Percentiles rank a stretch among this genome's conserved stretches.
Evolutionary conservation across 2,329 filamentous ascomycete species (phyloP).

Genomic region (Hymenoscyphus occultus): DNA sequence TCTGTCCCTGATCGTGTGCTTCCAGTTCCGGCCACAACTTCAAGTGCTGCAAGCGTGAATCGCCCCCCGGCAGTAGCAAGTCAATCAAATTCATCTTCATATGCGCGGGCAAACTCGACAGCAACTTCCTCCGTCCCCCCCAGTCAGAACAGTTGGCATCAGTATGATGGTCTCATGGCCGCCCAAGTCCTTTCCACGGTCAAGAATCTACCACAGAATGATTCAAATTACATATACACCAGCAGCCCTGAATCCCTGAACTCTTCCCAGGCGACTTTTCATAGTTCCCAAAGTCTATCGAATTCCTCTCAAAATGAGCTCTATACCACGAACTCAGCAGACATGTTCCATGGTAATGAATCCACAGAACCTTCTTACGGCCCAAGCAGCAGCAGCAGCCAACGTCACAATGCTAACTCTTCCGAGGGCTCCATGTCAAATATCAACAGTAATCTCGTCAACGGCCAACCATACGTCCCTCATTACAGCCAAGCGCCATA

Average conservation of each 20-base stretch:
- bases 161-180: constrained; percentile 13
- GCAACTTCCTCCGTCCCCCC: constrained; percentile 7
- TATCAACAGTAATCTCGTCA: constrained; percentile 17
- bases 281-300: constrained; percentile 19
- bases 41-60: too few relatives aligned
- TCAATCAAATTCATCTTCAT: constrained; percentile 16
- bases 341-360: constrained; percentile 16
- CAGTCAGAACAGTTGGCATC: not conserved
- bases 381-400: constrained; percentile 18
- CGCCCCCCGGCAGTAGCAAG: constrained; percentile 9
- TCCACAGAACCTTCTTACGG: constrained; percentile 24
- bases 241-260: constrained; percentile 30
- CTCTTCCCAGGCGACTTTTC: constrained; percentile 23
- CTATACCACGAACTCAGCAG: constrained; percentile 20
- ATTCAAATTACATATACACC: constrained; percentile 16
- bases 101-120: not conserved
- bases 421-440: constrained; percentile 12
- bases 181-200: constrained; percentile 7
- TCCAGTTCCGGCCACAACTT: constrained; percentile 25
- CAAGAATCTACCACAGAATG: not conserved
- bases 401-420: constrained; percentile 17
- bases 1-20: constrained; percentile 31
- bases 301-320: constrained; percentile 18
- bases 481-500: constrained; percentile 15
- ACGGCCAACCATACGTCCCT: constrained; percentile 22